These are phyloP conservation scores for Pseudomicrostroma phylloplanum DNA, from an alignment of 1,284 basidiomycete species.

Conservation along the genomic window DNA sequence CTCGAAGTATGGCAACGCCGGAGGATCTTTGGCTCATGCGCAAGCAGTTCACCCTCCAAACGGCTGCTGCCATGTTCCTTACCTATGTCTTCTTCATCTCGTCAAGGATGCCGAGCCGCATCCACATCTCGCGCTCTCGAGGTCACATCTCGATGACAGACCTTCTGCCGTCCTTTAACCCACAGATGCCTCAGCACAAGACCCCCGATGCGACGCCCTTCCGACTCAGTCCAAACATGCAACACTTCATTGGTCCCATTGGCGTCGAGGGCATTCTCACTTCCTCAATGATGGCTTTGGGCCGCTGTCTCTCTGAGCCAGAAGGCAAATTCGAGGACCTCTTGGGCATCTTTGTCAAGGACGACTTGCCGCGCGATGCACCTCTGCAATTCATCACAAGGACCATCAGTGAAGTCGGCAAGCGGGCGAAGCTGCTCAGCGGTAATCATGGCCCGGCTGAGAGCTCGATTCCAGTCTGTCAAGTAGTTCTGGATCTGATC, in stretches of 20 bases:
- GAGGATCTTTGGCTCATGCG: slow-evolving; percentile 92
- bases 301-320: slow-evolving; percentile 79
- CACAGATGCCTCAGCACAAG: slow-evolving; percentile 66
- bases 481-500: slow-evolving; percentile 78
- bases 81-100: slow-evolving; percentile 82
- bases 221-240: slow-evolving; percentile 93
- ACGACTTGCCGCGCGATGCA: slow-evolving; percentile 59
- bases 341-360: slow-evolving; percentile 80
- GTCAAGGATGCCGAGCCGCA: slow-evolving; percentile 74
- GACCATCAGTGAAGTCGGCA: slow-evolving; percentile 75
- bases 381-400: slow-evolving; percentile 63
- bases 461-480: slow-evolving; percentile 56
- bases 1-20: slow-evolving; percentile 73
- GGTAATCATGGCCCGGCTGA: slow-evolving; percentile 53
- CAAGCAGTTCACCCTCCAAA: slow-evolving; percentile 89
- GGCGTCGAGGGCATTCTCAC: slow-evolving; percentile 85
- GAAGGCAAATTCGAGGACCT: slow-evolving; percentile 85
- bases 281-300: slow-evolving; percentile 82
- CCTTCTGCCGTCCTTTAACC: slow-evolving; percentile 49
- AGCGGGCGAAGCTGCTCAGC: slow-evolving; percentile 74
- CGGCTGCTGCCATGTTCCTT: slow-evolving; percentile 83
- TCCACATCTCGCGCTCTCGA: slow-evolving; percentile 73
- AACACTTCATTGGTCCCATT: slow-evolving; percentile 81
- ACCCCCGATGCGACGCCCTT: slow-evolving; percentile 87
- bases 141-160: slow-evolving; percentile 46